Conservation (phyloP, 768 basidiomycete genomes). For the Trametes cubensis region DNA sequence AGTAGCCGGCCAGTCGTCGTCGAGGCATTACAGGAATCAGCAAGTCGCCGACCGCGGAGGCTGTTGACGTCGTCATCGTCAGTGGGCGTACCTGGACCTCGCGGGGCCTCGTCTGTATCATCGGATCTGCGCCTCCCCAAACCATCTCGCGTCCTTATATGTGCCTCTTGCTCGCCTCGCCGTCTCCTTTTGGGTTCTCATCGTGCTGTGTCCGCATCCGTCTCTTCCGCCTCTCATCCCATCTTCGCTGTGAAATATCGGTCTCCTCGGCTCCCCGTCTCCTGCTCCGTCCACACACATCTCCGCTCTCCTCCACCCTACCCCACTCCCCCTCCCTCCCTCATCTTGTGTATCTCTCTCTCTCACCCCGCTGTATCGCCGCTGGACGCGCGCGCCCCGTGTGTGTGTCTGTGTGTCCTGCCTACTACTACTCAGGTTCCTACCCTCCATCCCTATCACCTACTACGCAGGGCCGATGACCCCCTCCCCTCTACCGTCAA, state of each 20-base stretch:
- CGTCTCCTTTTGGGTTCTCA: background rate
- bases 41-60: too few species aligned
- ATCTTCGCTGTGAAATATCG: slow-evolving; percentile 14
- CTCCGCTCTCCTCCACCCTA: background rate
- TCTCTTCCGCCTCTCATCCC: too few species aligned
- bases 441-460: too few species aligned
- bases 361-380: slow-evolving; percentile 20
- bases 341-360: background rate
- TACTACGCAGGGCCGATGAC: background rate
- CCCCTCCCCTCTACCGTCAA: background rate
- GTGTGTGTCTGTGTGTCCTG: too few species aligned
- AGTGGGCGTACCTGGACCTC: too few species aligned
- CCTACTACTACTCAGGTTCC: too few species aligned
- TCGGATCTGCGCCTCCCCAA: too few species aligned
- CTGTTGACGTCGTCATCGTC: too few species aligned
- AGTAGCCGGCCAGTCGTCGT: background rate
- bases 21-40: background rate
- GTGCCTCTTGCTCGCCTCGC: background rate
- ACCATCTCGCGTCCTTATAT: background rate
- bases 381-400: slow-evolving; percentile 10
- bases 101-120: too few species aligned
- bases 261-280: slow-evolving; percentile 6
- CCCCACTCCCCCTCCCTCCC: background rate
- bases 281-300: background rate
- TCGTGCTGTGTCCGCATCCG: slow-evolving; percentile 1